phyloP scores from a whole-genome alignment of 805 yeast genomes.

The Teunomyces stri region DNA sequence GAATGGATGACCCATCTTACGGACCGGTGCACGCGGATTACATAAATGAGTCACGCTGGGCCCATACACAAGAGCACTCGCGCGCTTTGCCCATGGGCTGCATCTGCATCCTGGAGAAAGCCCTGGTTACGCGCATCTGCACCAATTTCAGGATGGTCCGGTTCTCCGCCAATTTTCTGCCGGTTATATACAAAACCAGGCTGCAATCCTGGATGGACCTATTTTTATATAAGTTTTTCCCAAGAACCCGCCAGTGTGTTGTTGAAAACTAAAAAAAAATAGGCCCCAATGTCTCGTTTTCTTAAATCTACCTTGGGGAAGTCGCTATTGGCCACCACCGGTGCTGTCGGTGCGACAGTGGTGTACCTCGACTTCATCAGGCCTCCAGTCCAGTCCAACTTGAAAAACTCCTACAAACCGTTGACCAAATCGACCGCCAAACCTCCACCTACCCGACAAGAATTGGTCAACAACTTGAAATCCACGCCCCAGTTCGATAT shows the following conservation, averaged over 20 bases:
- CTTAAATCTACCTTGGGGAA: slow-evolving; percentile 19
- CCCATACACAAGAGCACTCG: too few relatives aligned
- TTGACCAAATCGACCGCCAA: slow-evolving; percentile 42
- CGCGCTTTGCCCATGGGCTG: too few relatives aligned
- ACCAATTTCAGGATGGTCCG: neutral
- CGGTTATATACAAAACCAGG: neutral
- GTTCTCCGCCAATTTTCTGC: neutral
- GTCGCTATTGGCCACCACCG: slow-evolving; percentile 29
- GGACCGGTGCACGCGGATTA: too few relatives aligned
- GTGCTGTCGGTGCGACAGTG: slow-evolving; percentile 34
- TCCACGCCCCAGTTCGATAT: slow-evolving; percentile 61
- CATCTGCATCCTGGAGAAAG: neutral
- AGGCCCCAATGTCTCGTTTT: slow-evolving; percentile 7
- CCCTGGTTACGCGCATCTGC: neutral
- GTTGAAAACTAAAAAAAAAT: neutral
- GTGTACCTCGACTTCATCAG: slow-evolving; percentile 40
- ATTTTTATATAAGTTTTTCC: neutral
- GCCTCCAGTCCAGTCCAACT: slow-evolving; percentile 28
- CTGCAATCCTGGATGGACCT: neutral
- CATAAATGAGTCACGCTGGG: too few relatives aligned
- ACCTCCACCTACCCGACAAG: slow-evolving; percentile 62
- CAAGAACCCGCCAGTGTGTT: neutral
- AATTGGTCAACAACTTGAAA: slow-evolving; percentile 46
- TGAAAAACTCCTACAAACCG: slow-evolving; percentile 37
- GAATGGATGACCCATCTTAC: too few relatives aligned